Evolutionary conservation across 225 moss, liverwort and hornwort species (phyloP).

Genomic region (Climacium dendroides): DNA sequence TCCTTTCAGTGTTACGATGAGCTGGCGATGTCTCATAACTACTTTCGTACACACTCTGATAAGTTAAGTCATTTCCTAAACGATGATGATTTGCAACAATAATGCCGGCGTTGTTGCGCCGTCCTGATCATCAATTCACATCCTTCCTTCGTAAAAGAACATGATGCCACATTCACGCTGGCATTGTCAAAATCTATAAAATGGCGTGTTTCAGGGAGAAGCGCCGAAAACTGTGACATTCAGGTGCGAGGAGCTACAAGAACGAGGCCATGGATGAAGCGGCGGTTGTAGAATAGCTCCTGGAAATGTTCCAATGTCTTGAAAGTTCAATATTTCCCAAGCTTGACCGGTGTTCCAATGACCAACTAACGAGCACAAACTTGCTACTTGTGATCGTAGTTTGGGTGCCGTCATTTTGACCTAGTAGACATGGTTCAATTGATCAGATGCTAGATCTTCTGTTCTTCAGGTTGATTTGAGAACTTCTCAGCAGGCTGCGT

Average conservation of each 20-base stretch:
- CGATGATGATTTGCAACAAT: too few species aligned
- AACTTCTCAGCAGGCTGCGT: background rate
- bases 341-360: background rate
- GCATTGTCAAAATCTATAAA: too few species aligned
- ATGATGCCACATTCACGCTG: too few species aligned
- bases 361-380: background rate
- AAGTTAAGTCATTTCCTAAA: too few species aligned
- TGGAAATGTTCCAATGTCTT: background rate
- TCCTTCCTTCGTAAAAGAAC: too few species aligned
- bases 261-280: background rate
- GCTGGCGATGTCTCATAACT: too few species aligned
- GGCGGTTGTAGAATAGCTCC: background rate
- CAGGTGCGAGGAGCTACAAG: background rate
- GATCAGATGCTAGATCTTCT: background rate
- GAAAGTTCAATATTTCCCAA: background rate
- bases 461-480: background rate
- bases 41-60: too few species aligned
- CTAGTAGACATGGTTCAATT: background rate
- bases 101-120: too few species aligned
- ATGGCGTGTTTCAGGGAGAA: background rate
- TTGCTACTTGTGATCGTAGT: background rate
- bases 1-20: too few species aligned
- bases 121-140: too few species aligned
- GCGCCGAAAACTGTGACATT: background rate
- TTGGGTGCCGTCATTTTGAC: background rate